Evolutionary conservation across 257 asterid genomes (phyloP).

Genomic region (Ajuga chamaepitys): DNA sequence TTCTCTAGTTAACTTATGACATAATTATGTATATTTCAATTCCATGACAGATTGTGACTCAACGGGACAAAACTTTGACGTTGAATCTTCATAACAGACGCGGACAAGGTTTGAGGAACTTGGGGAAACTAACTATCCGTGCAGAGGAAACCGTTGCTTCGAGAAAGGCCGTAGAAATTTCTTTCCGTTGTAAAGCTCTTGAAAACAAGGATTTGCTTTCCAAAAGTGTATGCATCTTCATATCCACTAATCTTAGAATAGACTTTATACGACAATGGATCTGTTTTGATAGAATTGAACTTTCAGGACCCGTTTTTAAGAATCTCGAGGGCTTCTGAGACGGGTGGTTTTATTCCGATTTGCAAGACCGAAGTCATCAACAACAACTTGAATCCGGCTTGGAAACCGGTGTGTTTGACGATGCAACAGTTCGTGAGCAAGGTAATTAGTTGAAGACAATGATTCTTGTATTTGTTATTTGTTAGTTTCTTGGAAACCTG

Average conservation of each 20-base stretch:
- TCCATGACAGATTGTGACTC: conserved; percentile 51
- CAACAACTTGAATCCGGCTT: conserved; percentile 70
- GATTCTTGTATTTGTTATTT: not conserved
- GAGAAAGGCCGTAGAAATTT: conserved; percentile 51
- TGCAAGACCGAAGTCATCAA: conserved; percentile 75
- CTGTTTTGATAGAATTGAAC: conserved; percentile 1
- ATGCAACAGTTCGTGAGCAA: conserved; percentile 49
- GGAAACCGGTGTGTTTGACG: conserved; percentile 54
- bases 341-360: conserved; percentile 51
- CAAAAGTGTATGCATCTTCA: conserved; percentile 48
- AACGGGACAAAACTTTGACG: conserved; percentile 38
- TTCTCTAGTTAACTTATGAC: not conserved
- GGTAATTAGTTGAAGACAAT: conserved; percentile 27
- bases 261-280: not conserved
- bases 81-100: conserved; percentile 38
- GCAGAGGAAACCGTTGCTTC: conserved; percentile 73
- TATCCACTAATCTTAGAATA: not conserved
- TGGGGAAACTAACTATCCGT: conserved; percentile 53
- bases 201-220: conserved; percentile 69
- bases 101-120: conserved; percentile 32
- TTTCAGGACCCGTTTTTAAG: conserved; percentile 77
- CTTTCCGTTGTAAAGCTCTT: conserved; percentile 45
- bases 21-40: not conserved
- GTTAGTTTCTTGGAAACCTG: no score
- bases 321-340: conserved; percentile 60